Conservation (phyloP, 179 eudicot species). For the Drosera spatulata region DNA sequence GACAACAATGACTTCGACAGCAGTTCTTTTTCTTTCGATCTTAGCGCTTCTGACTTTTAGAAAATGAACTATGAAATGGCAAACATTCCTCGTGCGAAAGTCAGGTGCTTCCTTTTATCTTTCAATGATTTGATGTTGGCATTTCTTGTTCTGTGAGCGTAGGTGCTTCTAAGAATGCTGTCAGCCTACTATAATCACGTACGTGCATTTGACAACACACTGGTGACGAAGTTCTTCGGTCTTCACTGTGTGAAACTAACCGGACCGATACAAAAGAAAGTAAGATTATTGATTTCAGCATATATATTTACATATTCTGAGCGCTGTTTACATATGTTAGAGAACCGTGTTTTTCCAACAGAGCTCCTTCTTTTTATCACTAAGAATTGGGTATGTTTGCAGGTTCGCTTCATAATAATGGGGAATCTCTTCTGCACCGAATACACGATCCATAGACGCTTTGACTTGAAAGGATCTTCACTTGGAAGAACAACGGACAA, state of each 20-base stretch:
- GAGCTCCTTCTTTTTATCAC: background rate
- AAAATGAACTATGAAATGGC: background rate
- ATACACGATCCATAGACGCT: constrained; percentile 64
- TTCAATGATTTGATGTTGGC: too few relatives aligned
- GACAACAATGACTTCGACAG: too few relatives aligned
- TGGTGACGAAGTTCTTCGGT: constrained; percentile 76
- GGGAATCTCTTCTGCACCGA: constrained; percentile 84
- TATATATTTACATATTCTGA: too few relatives aligned
- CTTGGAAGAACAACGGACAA: constrained; percentile 59
- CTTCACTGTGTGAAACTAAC: constrained; percentile 78
- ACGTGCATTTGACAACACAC: constrained; percentile 69
- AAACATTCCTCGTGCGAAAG: background rate
- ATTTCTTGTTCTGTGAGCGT: background rate
- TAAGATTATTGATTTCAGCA: constrained; percentile 11
- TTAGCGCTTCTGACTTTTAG: background rate
- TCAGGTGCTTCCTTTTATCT: background rate
- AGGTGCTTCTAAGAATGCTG: constrained; percentile 91
- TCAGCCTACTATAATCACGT: constrained; percentile 76
- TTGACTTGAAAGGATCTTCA: constrained; percentile 92
- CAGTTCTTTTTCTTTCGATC: background rate
- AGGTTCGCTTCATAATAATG: constrained; percentile 95
- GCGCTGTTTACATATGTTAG: too few relatives aligned
- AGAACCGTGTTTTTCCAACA: background rate
- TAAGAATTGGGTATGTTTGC: constrained; percentile 5
- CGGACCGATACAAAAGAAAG: constrained; percentile 83